Evolutionary conservation across 2,329 filamentous ascomycete genomes (phyloP).

Genomic region (Aspergillus nomiae): DNA sequence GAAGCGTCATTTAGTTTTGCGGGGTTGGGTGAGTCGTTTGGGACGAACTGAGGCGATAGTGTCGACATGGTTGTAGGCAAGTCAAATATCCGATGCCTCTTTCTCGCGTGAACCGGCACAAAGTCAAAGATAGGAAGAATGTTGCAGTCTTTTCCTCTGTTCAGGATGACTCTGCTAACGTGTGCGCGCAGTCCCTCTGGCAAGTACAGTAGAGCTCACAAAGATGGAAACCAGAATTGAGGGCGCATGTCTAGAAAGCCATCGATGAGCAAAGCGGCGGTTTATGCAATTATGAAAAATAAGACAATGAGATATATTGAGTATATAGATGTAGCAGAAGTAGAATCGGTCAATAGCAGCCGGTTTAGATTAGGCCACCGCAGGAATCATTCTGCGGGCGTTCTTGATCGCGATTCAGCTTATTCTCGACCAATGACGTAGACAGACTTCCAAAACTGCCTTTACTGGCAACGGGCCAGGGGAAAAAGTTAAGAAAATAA

Average conservation of each 20-base stretch:
- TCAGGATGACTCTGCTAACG: neutral
- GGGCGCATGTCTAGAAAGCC: neutral
- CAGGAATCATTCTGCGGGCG: constrained; percentile 1
- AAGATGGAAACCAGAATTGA: neutral
- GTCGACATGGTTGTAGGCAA: constrained; percentile 21
- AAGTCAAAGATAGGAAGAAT: neutral
- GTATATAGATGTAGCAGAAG: neutral
- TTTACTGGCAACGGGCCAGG: neutral
- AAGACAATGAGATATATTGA: neutral
- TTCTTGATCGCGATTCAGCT: neutral
- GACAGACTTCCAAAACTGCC: neutral
- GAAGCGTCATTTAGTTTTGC: constrained; percentile 34
- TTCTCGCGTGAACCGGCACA: neutral
- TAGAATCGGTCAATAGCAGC: neutral
- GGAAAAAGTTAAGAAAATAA: neutral
- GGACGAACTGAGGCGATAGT: constrained; percentile 24
- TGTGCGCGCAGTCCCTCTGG: neutral
- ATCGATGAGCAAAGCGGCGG: neutral
- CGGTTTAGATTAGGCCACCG: neutral
- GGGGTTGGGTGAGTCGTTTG: constrained; percentile 26
- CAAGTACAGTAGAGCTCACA: neutral
- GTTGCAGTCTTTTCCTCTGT: neutral
- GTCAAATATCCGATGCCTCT: neutral
- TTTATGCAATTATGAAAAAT: neutral
- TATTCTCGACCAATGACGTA: neutral